Evolutionary conservation across 2,329 filamentous ascomycete genomes (phyloP), one percentile per base, ranked within the genome.

Genomic region (Cladosporium velox): DNA sequence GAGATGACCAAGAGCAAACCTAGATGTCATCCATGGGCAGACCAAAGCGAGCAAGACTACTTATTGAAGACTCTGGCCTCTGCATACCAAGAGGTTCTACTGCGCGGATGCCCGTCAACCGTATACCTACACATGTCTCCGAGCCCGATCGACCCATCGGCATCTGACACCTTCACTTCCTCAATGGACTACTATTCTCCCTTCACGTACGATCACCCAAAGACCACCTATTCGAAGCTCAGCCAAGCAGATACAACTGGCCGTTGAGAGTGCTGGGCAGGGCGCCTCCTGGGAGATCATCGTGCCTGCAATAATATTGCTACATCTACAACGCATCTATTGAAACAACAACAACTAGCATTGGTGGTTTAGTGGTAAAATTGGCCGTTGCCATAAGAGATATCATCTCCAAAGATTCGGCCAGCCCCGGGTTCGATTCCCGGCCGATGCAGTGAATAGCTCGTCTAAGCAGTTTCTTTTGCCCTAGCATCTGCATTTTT

Each of bases 351-450:
- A 47, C 41, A 21, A 47, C n/a, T 8, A 21, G 41, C 41, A 47
- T 47, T 47, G 41, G 41, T 47, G 41, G 41, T 47, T 47, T 47
- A 47, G 41, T 47, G 41, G 41, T 47, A 47, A 47, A 47, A 47
- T 47, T 47, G 41, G 41, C 41, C 41, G 41, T 47, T 47, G 41
- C 41, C 41, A 47, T 47, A 11, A 11, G 41, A 47, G 41, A 47
- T 21, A 11, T 4, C 8, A 47, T 47, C 41, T 47, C 41, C 4
- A 10, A 47, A 12, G n/a, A 47, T 21, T 47, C 41, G 41, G 41
- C 41, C 41, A 47, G 41, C 41, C 41, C 41, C 41, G 41, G 41
- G 41, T 47, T 47, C 41, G 41, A 47, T 47, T 47, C 41, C 41
- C 41, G 41, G 41, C 41, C 41, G 41, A 47, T 47, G 41, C 24